Conservation (phyloP, 225 moss, liverwort and hornwort genomes). For the Thuidium tamariscinum region DNA sequence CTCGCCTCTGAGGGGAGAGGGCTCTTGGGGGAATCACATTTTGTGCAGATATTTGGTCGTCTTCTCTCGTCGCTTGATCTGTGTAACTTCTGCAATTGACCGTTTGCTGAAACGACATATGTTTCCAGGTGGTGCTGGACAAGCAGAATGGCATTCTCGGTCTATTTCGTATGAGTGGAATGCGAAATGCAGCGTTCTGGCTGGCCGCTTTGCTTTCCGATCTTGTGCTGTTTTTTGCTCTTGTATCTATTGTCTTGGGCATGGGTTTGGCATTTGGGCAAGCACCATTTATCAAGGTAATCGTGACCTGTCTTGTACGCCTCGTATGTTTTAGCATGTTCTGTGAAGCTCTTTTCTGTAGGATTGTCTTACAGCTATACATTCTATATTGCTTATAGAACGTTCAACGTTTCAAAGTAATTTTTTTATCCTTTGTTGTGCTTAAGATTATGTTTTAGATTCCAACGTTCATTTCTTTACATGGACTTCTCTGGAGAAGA, state of each 20-base stretch:
- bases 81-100: neutral
- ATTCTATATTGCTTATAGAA: neutral
- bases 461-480: neutral
- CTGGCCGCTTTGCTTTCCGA: slow-evolving; percentile 60
- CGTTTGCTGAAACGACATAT: neutral
- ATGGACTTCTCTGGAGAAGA: neutral
- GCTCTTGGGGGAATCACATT: neutral
- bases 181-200: slow-evolving; percentile 83
- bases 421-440: neutral
- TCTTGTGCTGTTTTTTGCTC: slow-evolving; percentile 39
- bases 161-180: slow-evolving; percentile 74
- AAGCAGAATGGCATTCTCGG: slow-evolving; percentile 55
- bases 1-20: neutral
- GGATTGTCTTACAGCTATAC: neutral
- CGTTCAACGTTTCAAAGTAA: neutral
- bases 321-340: neutral
- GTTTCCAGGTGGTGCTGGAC: slow-evolving; percentile 65
- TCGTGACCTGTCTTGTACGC: neutral
- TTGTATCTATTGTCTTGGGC: slow-evolving; percentile 42
- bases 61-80: neutral
- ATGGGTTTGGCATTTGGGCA: slow-evolving; percentile 65
- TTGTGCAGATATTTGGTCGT: neutral
- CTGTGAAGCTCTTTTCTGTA: neutral
- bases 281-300: slow-evolving; percentile 76
- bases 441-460: neutral